A percentile compares a stretch with the other conserved stretches of the same genome.
Evolutionary conservation across 768 basidiomycete genomes (phyloP).

Genomic region (Tubosaeta sp.): DNA sequence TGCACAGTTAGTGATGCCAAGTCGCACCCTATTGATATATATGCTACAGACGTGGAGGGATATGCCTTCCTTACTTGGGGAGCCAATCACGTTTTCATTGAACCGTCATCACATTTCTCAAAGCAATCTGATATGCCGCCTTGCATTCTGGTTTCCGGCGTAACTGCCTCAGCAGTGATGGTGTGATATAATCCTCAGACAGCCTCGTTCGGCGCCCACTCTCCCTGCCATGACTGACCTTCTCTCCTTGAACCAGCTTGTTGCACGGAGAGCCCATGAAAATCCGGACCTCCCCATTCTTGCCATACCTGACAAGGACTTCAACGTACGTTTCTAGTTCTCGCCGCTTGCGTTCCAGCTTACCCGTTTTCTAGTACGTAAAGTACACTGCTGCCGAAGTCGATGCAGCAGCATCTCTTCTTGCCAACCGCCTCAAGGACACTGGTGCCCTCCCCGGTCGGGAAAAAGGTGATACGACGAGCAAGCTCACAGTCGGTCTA

Average conservation of each 20-base stretch:
- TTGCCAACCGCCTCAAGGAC: constrained; percentile 24
- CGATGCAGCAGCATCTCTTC: constrained; percentile 24
- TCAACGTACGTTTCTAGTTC: constrained; percentile 9
- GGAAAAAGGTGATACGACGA: constrained; percentile 21
- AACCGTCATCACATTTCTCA: not conserved
- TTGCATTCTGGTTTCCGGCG: not conserved
- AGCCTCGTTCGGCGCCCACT: not conserved
- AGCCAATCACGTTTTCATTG: not conserved
- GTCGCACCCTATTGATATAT: not conserved
- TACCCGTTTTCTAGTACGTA: constrained; percentile 13
- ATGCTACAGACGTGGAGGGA: not conserved
- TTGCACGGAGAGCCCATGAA: constrained; percentile 17
- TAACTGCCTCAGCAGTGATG: not conserved
- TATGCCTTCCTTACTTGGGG: not conserved
- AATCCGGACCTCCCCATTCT: constrained; percentile 22
- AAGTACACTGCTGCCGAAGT: constrained; percentile 24
- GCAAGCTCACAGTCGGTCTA: constrained; percentile 22
- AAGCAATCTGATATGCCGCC: not conserved
- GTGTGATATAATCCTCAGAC: not conserved
- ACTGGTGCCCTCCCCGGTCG: constrained; percentile 18
- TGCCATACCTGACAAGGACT: constrained; percentile 23
- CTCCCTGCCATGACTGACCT: constrained; percentile 16
- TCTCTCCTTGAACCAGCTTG: constrained; percentile 26
- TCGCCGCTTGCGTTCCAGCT: not conserved
- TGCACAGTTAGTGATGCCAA: not conserved